Conservation (phyloP, 176 grass and related monocot genomes). For the Carex kokanica region DNA sequence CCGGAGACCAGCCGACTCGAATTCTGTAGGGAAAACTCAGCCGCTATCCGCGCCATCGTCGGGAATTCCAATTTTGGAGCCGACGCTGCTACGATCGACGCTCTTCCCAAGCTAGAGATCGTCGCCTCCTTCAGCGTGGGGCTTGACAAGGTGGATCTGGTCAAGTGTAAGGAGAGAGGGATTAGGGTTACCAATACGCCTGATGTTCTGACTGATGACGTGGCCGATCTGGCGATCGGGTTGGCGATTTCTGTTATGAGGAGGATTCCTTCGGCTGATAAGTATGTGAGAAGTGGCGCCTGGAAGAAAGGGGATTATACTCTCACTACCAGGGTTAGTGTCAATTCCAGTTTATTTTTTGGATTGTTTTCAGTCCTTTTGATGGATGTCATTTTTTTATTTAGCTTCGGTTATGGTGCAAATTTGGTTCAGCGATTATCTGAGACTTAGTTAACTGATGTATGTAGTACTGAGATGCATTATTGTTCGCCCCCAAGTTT, state of each 20-base stretch:
- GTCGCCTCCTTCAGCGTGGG: constrained; percentile 89
- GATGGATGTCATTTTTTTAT: not conserved
- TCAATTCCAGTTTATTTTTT: not conserved
- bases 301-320: constrained; percentile 63
- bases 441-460: not conserved
- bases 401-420: not conserved
- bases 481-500: not conserved
- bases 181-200: constrained; percentile 93
- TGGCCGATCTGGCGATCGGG: constrained; percentile 82
- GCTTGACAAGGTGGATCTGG: constrained; percentile 83
- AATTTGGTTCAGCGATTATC: not conserved
- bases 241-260: constrained; percentile 65
- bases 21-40: constrained; percentile 53
- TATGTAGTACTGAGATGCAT: not conserved
- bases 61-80: constrained; percentile 38
- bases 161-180: constrained; percentile 60
- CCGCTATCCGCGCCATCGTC: constrained; percentile 68
- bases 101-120: constrained; percentile 76
- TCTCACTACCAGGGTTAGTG: constrained; percentile 61
- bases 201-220: constrained; percentile 96
- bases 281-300: constrained; percentile 52
- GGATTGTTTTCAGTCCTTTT: not conserved
- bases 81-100: constrained; percentile 62
- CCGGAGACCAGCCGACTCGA: constrained; percentile 33
- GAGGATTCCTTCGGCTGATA: constrained; percentile 59